A percentile compares a stretch with the other conserved stretches of the same genome.
These are phyloP conservation scores for Mycena capillaripes DNA, from an alignment of 768 basidiomycete genomes.

Conservation along the genomic window DNA sequence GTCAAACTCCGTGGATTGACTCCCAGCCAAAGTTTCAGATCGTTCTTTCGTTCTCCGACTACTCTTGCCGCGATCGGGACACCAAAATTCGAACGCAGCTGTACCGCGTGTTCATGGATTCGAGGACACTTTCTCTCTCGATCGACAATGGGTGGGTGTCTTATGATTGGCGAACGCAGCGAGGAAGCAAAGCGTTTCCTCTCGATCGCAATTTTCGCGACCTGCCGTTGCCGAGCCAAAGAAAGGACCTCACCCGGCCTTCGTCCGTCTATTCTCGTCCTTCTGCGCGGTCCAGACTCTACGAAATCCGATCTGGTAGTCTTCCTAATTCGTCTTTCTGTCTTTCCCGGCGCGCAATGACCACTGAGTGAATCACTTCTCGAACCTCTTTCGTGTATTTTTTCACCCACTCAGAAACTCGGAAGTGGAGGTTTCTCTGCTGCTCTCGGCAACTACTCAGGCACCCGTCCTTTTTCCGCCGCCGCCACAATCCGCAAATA, in stretches of 20 bases:
- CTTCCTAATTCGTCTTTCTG: slow-evolving; percentile 29
- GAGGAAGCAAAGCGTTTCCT: neutral
- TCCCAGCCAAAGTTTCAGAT: slow-evolving; percentile 16
- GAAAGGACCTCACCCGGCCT: slow-evolving; percentile 13
- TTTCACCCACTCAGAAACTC: neutral
- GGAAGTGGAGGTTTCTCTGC: neutral
- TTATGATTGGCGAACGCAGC: slow-evolving; percentile 31
- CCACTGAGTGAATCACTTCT: neutral
- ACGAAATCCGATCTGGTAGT: slow-evolving; percentile 33
- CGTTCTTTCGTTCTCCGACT: neutral
- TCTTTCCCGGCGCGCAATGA: neutral
- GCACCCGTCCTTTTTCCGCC: slow-evolving; percentile 28
- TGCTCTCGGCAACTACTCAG: slow-evolving; percentile 22
- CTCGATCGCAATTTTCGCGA: slow-evolving; percentile 4
- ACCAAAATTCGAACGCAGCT: slow-evolving; percentile 17
- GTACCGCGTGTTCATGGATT: slow-evolving; percentile 22
- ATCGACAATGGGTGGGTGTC: slow-evolving; percentile 16
- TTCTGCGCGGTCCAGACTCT: neutral
- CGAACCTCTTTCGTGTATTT: neutral
- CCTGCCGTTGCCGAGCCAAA: slow-evolving; percentile 33
- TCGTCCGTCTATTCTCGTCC: slow-evolving; percentile 3
- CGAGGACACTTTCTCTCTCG: slow-evolving; percentile 1
- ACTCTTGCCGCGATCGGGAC: slow-evolving; percentile 12
- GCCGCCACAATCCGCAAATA: neutral
- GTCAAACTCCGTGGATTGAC: slow-evolving; percentile 3